Evolutionary conservation across 371 early-diverging fungal species (phyloP), one percentile per base, ranked within the genome.

Genomic region (Mucor sp.): DNA sequence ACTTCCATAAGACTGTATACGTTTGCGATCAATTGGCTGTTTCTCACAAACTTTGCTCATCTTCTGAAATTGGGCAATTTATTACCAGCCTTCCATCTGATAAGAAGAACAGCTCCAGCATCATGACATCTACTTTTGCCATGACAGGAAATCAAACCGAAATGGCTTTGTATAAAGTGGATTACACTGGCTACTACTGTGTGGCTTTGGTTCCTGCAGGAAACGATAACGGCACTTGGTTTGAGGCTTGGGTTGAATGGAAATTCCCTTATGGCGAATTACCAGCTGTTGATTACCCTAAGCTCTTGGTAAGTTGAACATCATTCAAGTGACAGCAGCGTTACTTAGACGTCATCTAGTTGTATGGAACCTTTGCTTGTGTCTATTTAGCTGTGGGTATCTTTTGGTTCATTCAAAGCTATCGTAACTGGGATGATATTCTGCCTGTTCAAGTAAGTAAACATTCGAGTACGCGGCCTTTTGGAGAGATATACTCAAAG

Each of bases 231-330:
- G 43, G 65, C 48, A 73, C 77, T 64, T 50, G 35, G 68, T 90
- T 87, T 82, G 75, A 71, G 6, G 87, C 90, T n/a, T 80, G 74
- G 44, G 78, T 93, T 14, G 86, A 87, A 37, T 91, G 93, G 88
- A 75, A 72, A 32, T 92, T 91, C 70, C 90, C 94, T 17, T 92
- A 94, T 76, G 97, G 98, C 58, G 79, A 83, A 66, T 79, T 97
- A 30, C 94, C 95, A 5, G 95, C 92, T 17, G 73, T 83, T 19
- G 95, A 95, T 62, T 96, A 92, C 74, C 95, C 96, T 1, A 95
- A 95, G 71, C 72, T 96, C 23, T 79, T 90, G 67, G 92, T 90
- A 76, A 74, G 81, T 60, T 27, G 23, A 15, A 63, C 53, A 28
- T 14, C 33, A 12, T 23, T 27, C 37, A 39, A 58, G 44, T 32